A percentile compares a stretch with the other conserved stretches of the same genome.
Evolutionary conservation across 2,329 filamentous ascomycete genomes (phyloP).

Genomic region (Sordariomycetes sp.): DNA sequence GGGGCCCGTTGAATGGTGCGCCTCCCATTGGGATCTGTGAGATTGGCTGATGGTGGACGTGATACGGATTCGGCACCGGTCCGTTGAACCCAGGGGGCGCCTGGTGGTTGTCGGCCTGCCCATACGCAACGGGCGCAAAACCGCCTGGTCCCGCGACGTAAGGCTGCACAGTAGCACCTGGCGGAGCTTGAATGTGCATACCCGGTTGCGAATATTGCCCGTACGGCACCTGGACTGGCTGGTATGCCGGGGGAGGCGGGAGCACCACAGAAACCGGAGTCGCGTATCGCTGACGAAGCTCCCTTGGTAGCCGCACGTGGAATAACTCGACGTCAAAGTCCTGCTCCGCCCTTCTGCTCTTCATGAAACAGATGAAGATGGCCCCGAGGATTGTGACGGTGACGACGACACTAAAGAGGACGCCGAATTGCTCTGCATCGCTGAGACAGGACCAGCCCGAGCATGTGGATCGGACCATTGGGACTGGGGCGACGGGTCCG

Average conservation of each 20-base stretch:
- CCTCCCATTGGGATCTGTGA: not conserved
- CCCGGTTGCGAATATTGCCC: not conserved
- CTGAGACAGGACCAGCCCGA: slow-evolving; percentile 28
- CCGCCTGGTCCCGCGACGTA: not conserved
- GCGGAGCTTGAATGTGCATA: not conserved
- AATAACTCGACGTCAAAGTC: not conserved
- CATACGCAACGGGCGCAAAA: not conserved
- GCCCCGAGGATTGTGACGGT: slow-evolving; percentile 15
- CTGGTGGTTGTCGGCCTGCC: not conserved
- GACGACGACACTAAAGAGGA: slow-evolving; percentile 24
- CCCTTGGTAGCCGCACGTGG: not conserved
- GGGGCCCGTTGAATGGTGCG: not conserved
- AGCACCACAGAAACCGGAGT: not conserved
- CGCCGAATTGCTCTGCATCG: slow-evolving; percentile 22
- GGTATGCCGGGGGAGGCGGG: not conserved
- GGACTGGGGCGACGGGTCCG: not conserved
- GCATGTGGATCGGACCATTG: not conserved
- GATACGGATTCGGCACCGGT: not conserved
- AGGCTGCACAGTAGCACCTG: not conserved
- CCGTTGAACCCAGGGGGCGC: not conserved
- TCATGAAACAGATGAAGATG: slow-evolving; percentile 12
- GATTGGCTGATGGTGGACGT: not conserved
- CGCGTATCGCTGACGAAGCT: not conserved
- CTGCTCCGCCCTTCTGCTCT: not conserved
- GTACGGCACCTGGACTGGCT: not conserved